Percentiles rank a stretch among this genome's conserved stretches.
Evolutionary conservation across 176 grass and related monocot species (phyloP).

Genomic region (Oryza brachyantha): DNA sequence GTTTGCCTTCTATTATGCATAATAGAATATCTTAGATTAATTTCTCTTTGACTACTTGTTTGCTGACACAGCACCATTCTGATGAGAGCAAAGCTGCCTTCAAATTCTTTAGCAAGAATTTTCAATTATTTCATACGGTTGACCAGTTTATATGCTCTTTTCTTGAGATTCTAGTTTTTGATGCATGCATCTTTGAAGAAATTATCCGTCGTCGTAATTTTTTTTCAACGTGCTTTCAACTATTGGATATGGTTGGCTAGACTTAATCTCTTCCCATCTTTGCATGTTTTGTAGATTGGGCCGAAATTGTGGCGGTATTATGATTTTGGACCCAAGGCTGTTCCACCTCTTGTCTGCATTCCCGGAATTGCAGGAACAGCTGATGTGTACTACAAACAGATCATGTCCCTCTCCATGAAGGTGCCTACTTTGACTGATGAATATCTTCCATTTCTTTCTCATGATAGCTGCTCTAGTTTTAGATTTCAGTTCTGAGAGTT

Average conservation of each 20-base stretch:
- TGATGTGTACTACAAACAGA: constrained; percentile 99
- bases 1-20: neutral
- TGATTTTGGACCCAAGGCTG: constrained; percentile 92
- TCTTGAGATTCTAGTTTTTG: neutral
- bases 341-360: constrained; percentile 86
- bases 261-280: constrained; percentile 10
- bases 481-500: constrained; percentile 13
- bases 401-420: constrained; percentile 93
- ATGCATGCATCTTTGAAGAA: neutral
- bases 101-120: neutral
- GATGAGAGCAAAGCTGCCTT: neutral
- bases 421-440: constrained; percentile 33
- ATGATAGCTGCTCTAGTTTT: constrained; percentile 8
- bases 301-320: constrained; percentile 95
- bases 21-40: neutral
- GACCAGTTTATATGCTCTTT: constrained; percentile 8
- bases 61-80: neutral
- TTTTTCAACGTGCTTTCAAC: constrained; percentile 1
- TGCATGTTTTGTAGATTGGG: constrained; percentile 60
- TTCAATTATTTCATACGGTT: neutral
- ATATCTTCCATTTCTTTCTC: neutral
- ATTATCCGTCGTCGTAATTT: neutral
- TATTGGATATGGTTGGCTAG: constrained; percentile 2
- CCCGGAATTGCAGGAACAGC: constrained; percentile 93
- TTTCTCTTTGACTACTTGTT: neutral